Conservation (phyloP, 768 basidiomycete species). For the Pulveroboletus sp. region DNA sequence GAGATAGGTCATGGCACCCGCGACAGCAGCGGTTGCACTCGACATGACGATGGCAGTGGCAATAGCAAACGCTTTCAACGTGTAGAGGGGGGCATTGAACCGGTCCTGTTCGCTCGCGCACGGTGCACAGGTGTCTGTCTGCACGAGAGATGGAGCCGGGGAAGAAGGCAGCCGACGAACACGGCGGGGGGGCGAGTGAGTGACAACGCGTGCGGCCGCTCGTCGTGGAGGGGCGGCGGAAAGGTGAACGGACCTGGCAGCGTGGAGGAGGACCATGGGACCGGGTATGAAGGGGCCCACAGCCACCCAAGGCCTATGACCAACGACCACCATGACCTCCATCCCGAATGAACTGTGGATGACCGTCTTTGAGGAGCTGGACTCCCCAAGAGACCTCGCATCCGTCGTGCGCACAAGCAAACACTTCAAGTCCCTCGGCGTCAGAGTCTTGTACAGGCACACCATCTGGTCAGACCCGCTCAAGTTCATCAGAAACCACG, state of each 20-base stretch:
- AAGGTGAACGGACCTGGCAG: not conserved
- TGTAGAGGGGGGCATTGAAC: conserved; percentile 50
- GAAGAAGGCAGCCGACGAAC: not conserved
- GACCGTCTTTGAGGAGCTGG: conserved; percentile 34
- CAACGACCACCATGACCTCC: conserved; percentile 10
- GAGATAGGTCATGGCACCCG: conserved; percentile 47
- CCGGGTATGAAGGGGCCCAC: not conserved
- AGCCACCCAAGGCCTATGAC: conserved; percentile 2
- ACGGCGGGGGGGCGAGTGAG: not conserved
- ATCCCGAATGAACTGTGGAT: conserved; percentile 39
- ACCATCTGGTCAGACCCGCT: conserved; percentile 32
- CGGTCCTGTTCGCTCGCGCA: conserved; percentile 13
- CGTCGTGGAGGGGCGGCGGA: not conserved
- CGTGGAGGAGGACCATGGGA: not conserved
- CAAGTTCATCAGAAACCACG: conserved; percentile 23
- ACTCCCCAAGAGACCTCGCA: conserved; percentile 28
- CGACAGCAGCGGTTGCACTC: conserved; percentile 41
- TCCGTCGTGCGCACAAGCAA: conserved; percentile 29
- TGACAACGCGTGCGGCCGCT: not conserved
- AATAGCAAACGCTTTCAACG: conserved; percentile 59
- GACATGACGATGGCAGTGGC: conserved; percentile 57
- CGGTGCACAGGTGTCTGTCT: not conserved
- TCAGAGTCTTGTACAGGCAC: conserved; percentile 31
- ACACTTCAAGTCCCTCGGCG: conserved; percentile 28
- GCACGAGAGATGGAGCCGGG: not conserved